phyloP scores from a whole-genome alignment of 208 protist genomes.

The Acanthamoeba pearcei region DNA sequence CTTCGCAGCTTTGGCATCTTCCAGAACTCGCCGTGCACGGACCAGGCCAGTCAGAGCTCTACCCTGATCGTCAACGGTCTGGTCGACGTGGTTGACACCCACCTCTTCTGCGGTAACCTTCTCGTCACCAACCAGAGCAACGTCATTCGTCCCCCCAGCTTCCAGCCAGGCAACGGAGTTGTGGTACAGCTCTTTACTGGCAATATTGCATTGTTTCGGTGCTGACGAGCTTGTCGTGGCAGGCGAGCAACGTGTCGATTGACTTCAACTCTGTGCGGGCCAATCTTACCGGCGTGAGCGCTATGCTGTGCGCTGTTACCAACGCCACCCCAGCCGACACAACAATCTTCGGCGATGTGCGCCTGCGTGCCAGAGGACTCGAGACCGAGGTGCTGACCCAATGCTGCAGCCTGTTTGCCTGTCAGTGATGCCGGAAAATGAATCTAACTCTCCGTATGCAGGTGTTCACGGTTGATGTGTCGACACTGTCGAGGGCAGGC shows the following conservation, averaged over 20 bases:
- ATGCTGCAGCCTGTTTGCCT: too few relatives aligned
- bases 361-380: neutral
- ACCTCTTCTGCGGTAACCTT: slow-evolving; percentile 10
- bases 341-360: neutral
- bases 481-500: neutral
- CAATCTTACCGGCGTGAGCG: neutral
- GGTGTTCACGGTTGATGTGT: neutral
- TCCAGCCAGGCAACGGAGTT: neutral
- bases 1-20: neutral
- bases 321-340: neutral
- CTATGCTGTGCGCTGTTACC: neutral
- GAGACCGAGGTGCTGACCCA: neutral
- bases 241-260: neutral
- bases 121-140: neutral
- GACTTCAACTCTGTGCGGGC: neutral
- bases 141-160: neutral
- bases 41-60: too few relatives aligned
- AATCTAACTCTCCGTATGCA: neutral
- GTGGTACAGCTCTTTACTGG: neutral
- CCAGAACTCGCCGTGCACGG: neutral
- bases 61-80: neutral
- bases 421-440: too few relatives aligned
- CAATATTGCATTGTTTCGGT: too few relatives aligned
- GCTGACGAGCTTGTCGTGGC: neutral
- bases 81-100: neutral